phyloP scores from a whole-genome alignment of 2,329 filamentous ascomycete species.

The Fusarium verrucosum region DNA sequence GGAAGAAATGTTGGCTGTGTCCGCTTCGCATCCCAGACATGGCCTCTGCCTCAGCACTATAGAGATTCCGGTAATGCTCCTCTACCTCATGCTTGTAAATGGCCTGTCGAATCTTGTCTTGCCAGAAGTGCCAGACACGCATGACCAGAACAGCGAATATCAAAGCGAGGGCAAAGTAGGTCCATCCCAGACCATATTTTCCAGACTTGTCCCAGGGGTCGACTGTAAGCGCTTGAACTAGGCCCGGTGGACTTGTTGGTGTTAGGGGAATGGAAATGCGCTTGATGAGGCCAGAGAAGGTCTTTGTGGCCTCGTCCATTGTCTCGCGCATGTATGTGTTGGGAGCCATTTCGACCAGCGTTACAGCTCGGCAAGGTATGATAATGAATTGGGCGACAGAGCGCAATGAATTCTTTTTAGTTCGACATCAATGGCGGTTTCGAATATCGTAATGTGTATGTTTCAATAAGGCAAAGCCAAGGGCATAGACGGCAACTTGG shows the following conservation, averaged over 20 bases:
- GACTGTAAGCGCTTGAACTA: slow-evolving; percentile 69
- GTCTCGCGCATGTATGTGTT: slow-evolving; percentile 47
- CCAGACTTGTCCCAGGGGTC: slow-evolving; percentile 85
- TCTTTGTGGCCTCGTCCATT: slow-evolving; percentile 48
- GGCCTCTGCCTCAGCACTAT: slow-evolving; percentile 60
- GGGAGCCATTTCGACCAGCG: slow-evolving; percentile 55
- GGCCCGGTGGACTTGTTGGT: slow-evolving; percentile 66
- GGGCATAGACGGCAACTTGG: slow-evolving; percentile 4
- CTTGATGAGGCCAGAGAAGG: slow-evolving; percentile 56
- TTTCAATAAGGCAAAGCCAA: background rate
- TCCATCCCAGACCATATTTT: slow-evolving; percentile 88
- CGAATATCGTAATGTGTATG: slow-evolving; percentile 13
- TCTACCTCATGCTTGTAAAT: slow-evolving; percentile 85
- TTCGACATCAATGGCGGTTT: slow-evolving; percentile 42
- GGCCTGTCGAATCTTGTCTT: slow-evolving; percentile 90
- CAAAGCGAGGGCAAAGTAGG: slow-evolving; percentile 83
- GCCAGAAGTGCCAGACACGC: slow-evolving; percentile 88
- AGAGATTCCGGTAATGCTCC: slow-evolving; percentile 66
- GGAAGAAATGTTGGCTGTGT: slow-evolving; percentile 77
- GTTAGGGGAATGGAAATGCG: slow-evolving; percentile 70
- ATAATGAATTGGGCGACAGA: slow-evolving; percentile 37
- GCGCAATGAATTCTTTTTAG: slow-evolving; percentile 38
- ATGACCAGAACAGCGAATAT: slow-evolving; percentile 73
- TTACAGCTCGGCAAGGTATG: slow-evolving; percentile 34
- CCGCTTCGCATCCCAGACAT: slow-evolving; percentile 59